Percentiles rank a stretch among this genome's conserved stretches.
phyloP scores from a whole-genome alignment of 2,329 filamentous ascomycete species.

The Neurospora crassa region DNA sequence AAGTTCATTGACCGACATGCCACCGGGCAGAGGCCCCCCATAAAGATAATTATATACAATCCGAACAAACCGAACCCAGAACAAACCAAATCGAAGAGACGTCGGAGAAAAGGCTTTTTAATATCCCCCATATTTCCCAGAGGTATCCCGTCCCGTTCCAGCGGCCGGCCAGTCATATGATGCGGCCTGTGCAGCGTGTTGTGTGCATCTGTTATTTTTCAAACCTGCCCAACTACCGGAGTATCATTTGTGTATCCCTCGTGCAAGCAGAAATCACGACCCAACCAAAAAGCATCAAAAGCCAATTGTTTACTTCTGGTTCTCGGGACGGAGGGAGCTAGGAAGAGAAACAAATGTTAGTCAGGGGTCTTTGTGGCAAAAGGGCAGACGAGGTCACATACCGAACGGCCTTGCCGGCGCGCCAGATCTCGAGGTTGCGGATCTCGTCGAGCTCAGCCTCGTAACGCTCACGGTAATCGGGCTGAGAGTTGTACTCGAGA shows the following conservation, averaged over 20 bases:
- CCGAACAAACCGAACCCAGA: conserved; percentile 2
- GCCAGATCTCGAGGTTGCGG: conserved; percentile 96
- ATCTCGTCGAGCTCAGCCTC: conserved; percentile 99
- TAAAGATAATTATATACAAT: conserved; percentile 10
- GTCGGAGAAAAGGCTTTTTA: conserved; percentile 13
- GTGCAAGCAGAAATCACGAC: conserved; percentile 10
- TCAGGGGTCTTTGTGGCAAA: background rate
- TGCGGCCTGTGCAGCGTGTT: conserved; percentile 5
- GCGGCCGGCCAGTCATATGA: conserved; percentile 1
- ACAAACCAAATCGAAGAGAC: conserved; percentile 10
- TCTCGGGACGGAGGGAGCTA: conserved; percentile 74
- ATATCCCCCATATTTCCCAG: conserved; percentile 10
- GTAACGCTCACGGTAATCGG: conserved; percentile 94
- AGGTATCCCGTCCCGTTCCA: conserved; percentile 14
- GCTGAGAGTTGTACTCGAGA: conserved; percentile 92
- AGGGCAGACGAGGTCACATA: conserved; percentile 29
- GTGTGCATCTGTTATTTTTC: conserved; percentile 2
- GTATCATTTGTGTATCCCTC: conserved; percentile 12
- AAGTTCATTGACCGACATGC: conserved; percentile 1
- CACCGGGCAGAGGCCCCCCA: background rate
- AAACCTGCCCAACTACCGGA: conserved; percentile 4
- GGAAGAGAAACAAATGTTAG: background rate
- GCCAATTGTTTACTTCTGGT: conserved; percentile 55
- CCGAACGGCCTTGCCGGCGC: conserved; percentile 94
- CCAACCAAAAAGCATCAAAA: conserved; percentile 3